These are phyloP conservation scores for Sarcodon sp. DNA, from an alignment of 768 basidiomycete genomes.

Conservation along the genomic window DNA sequence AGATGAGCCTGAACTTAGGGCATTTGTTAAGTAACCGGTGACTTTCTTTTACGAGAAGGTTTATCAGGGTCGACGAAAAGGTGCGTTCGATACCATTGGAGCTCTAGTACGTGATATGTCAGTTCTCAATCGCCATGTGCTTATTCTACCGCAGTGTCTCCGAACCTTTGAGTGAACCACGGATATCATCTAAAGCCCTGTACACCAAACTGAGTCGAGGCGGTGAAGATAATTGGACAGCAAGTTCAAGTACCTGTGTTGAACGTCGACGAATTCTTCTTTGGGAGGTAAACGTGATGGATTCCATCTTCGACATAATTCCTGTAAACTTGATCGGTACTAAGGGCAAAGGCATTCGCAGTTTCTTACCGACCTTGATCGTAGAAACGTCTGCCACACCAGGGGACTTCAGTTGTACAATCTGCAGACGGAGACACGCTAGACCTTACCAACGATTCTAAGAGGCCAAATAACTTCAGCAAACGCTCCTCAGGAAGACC, in stretches of 20 bases:
- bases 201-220: background rate
- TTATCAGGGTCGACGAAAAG: slow-evolving; percentile 39
- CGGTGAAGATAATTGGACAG: background rate
- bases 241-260: slow-evolving; percentile 38
- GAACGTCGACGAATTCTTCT: slow-evolving; percentile 17
- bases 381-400: slow-evolving; percentile 60
- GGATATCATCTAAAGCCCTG: slow-evolving; percentile 80
- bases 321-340: slow-evolving; percentile 25
- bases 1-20: no score
- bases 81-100: slow-evolving; percentile 67
- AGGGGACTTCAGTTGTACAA: background rate
- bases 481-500: background rate
- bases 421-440: background rate
- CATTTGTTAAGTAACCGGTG: no score
- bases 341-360: background rate
- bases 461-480: slow-evolving; percentile 1
- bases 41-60: no score
- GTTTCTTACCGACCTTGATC: slow-evolving; percentile 39
- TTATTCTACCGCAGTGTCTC: background rate
- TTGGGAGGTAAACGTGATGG: slow-evolving; percentile 17
- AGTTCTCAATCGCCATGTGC: background rate
- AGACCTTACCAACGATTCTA: slow-evolving; percentile 58
- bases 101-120: slow-evolving; percentile 30
- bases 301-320: slow-evolving; percentile 67
- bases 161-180: slow-evolving; percentile 58